Conservation (phyloP, 2,329 filamentous ascomycete species). For the Ascochyta rabiei region DNA sequence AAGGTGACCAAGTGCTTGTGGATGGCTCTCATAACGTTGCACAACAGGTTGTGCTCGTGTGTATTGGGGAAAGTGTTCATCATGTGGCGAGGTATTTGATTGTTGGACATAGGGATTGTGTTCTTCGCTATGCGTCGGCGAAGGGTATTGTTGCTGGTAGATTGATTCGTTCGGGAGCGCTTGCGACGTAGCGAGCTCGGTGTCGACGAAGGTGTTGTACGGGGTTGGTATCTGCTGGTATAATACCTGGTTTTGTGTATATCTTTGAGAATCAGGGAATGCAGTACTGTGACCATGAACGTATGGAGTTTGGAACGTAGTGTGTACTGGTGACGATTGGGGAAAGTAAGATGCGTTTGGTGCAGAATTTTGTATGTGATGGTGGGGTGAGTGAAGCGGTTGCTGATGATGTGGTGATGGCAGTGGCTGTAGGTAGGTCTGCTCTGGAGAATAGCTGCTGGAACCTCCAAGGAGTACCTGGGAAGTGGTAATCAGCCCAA, state of each 20-base stretch:
- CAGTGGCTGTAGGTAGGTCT: slow-evolving; percentile 37
- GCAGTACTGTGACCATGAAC: slow-evolving; percentile 23
- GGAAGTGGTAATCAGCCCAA: slow-evolving; percentile 16
- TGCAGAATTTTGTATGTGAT: slow-evolving; percentile 36
- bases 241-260: slow-evolving; percentile 25
- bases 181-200: slow-evolving; percentile 30
- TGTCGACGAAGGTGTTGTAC: slow-evolving; percentile 29
- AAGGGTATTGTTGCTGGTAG: slow-evolving; percentile 35
- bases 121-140: slow-evolving; percentile 27
- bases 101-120: slow-evolving; percentile 31
- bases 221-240: slow-evolving; percentile 37
- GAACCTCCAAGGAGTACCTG: slow-evolving; percentile 23
- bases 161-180: slow-evolving; percentile 25
- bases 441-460: slow-evolving; percentile 31
- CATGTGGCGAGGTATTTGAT: slow-evolving; percentile 28
- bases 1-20: slow-evolving; percentile 27
- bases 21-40: slow-evolving; percentile 33
- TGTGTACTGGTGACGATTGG: slow-evolving; percentile 37
- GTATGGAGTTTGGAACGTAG: slow-evolving; percentile 31
- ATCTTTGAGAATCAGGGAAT: slow-evolving; percentile 31
- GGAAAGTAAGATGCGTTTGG: slow-evolving; percentile 42
- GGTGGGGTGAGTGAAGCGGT: slow-evolving; percentile 38
- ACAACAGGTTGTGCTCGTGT: slow-evolving; percentile 26
- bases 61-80: slow-evolving; percentile 34
- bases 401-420: slow-evolving; percentile 42